A percentile compares a stretch with the other conserved stretches of the same genome.
Evolutionary conservation across 257 asterid species (phyloP).

Genomic region (Salvia splendens): DNA sequence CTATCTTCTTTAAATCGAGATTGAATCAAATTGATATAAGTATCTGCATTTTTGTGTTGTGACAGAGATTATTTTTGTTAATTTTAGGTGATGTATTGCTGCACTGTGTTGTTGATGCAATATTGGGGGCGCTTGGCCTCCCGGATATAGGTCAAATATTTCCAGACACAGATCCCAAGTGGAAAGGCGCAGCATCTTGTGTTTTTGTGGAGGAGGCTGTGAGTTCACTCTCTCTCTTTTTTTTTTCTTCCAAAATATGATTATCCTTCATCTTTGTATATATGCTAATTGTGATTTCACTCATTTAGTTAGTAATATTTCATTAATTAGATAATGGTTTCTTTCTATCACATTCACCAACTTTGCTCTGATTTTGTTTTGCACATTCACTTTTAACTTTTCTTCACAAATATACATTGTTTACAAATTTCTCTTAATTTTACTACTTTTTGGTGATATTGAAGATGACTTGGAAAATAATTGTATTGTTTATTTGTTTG

Average conservation of each 20-base stretch:
- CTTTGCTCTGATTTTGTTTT: no score
- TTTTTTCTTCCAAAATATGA: neutral
- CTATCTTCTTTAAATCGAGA: no score
- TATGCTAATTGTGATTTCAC: neutral
- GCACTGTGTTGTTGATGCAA: slow-evolving; percentile 96
- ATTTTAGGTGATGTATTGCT: slow-evolving; percentile 86
- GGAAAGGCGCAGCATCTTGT: slow-evolving; percentile 94
- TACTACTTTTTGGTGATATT: no score
- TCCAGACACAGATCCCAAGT: slow-evolving; percentile 93
- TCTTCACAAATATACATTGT: no score
- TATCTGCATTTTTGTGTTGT: neutral
- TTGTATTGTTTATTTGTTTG: no score
- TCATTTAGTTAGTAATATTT: neutral
- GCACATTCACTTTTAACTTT: no score
- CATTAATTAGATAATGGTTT: neutral
- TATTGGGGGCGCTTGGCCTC: slow-evolving; percentile 91
- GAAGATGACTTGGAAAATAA: no score
- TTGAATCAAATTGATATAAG: neutral
- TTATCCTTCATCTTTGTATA: neutral
- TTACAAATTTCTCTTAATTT: no score
- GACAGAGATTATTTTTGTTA: no score
- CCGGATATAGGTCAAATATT: slow-evolving; percentile 95
- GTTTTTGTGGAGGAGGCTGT: slow-evolving; percentile 88
- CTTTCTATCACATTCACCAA: neutral
- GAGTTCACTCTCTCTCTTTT: slow-evolving; percentile 29